phyloP scores from a whole-genome alignment of 441 rosid genomes.

The Adansonia madagascariensis region DNA sequence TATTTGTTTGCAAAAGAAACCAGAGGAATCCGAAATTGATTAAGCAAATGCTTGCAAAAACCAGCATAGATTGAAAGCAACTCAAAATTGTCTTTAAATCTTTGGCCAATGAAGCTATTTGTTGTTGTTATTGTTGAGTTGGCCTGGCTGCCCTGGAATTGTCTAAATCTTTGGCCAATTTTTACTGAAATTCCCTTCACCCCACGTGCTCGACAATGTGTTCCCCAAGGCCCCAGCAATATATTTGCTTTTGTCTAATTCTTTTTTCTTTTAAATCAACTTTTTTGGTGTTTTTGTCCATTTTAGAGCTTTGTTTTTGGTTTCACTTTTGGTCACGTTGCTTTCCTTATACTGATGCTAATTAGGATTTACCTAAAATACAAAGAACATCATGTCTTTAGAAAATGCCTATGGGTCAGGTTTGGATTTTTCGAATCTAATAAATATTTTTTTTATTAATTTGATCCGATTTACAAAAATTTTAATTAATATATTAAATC shows the following conservation, averaged over 20 bases:
- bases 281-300: not conserved
- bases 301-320: no score
- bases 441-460: no score
- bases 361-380: no score
- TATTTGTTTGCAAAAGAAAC: constrained; percentile 6
- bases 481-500: no score
- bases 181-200: constrained; percentile 8
- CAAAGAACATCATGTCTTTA: no score
- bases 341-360: no score
- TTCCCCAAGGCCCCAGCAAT: not conserved
- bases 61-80: constrained; percentile 15
- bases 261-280: not conserved
- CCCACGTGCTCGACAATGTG: constrained; percentile 16
- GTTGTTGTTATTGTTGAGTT: not conserved
- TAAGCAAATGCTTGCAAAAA: not conserved
- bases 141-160: not conserved
- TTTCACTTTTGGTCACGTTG: no score
- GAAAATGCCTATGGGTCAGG: no score
- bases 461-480: no score
- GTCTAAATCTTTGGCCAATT: not conserved
- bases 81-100: no score
- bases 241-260: not conserved
- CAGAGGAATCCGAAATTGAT: constrained; percentile 9
- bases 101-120: no score
- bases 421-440: no score